phyloP scores from a whole-genome alignment of 225 moss, liverwort and hornwort species.

The Rhytidiadelphus loreus region DNA sequence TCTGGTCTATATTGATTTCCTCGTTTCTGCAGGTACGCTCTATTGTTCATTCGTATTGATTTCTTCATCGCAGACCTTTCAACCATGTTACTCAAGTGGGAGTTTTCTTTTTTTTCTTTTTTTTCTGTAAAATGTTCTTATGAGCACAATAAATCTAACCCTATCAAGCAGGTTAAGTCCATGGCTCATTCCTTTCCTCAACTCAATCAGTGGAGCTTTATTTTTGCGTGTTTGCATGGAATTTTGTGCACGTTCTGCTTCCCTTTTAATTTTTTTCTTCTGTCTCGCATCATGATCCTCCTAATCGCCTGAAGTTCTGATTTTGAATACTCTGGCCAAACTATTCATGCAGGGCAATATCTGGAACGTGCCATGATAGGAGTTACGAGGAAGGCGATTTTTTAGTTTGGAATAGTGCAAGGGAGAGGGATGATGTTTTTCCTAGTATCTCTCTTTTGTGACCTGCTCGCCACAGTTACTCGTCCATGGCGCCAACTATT shows the following conservation, averaged over 20 bases:
- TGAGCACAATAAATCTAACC: neutral
- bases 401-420: neutral
- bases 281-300: neutral
- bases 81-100: neutral
- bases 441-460: slow-evolving; percentile 10
- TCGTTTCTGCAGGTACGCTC: slow-evolving; percentile 21
- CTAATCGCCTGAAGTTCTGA: neutral
- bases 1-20: slow-evolving; percentile 45
- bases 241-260: neutral
- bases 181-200: neutral
- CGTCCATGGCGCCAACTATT: slow-evolving; percentile 53
- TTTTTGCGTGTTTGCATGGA: neutral
- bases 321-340: neutral
- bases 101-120: neutral
- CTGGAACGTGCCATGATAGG: neutral
- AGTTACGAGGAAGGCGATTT: neutral
- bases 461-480: slow-evolving; percentile 21
- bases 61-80: neutral
- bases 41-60: neutral
- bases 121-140: neutral
- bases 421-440: slow-evolving; percentile 28
- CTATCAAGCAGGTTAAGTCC: neutral
- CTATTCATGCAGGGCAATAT: slow-evolving; percentile 9
- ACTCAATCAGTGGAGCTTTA: neutral
- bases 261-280: neutral